A percentile compares a stretch with the other conserved stretches of the same genome.
Evolutionary conservation across 208 protist genomes (phyloP).

Genomic region (Porcisia deanei): DNA sequence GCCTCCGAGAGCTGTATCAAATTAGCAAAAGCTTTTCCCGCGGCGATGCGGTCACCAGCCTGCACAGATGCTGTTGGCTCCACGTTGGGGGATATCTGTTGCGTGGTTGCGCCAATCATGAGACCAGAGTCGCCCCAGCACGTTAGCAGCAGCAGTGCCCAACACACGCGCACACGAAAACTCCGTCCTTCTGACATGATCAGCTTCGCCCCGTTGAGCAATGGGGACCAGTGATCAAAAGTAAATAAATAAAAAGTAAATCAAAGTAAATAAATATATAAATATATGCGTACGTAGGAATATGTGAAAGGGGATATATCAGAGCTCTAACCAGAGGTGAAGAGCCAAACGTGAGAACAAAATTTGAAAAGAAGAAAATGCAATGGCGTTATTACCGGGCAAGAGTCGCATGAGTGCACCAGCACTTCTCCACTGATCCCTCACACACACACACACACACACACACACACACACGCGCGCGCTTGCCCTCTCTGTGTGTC

Average conservation of each 20-base stretch:
- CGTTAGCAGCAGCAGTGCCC: not conserved
- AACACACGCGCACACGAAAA: not conserved
- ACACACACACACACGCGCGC: too few relatives aligned
- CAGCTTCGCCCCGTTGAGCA: not conserved
- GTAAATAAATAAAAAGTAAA: not conserved
- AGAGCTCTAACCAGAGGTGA: too few relatives aligned
- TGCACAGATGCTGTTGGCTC: not conserved
- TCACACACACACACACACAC: too few relatives aligned
- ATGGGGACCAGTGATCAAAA: not conserved
- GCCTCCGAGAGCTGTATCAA: slow-evolving; percentile 27
- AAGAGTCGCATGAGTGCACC: not conserved
- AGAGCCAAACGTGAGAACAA: not conserved
- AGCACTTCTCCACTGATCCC: not conserved
- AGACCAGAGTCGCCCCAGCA: not conserved
- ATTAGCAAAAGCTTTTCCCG: not conserved
- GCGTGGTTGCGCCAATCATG: not conserved
- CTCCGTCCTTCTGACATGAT: not conserved
- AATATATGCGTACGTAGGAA: too few relatives aligned
- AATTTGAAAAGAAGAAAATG: not conserved
- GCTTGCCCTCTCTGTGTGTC: too few relatives aligned
- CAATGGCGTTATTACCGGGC: not conserved
- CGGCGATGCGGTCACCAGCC: not conserved
- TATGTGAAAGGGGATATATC: too few relatives aligned
- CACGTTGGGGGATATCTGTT: not conserved
- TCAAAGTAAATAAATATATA: too few relatives aligned